These are phyloP conservation scores for Malassezia caprae DNA, from an alignment of 1,284 basidiomycete genomes.

Conservation along the genomic window DNA sequence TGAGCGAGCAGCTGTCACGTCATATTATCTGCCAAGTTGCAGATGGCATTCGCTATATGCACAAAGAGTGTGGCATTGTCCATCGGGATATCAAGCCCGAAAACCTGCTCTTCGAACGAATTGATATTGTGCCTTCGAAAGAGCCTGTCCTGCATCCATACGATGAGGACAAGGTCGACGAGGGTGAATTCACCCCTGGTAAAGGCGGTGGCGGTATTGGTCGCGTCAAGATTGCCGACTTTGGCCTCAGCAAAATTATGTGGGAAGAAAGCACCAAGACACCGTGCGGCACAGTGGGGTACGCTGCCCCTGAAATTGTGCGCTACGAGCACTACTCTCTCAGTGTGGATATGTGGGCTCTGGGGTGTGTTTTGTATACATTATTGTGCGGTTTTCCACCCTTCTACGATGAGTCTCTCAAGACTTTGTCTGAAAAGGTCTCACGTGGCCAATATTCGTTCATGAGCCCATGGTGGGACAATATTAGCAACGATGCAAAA, in stretches of 20 bases:
- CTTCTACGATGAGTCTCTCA: conserved; percentile 98
- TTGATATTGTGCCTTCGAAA: conserved; percentile 82
- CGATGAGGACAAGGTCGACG: conserved; percentile 97
- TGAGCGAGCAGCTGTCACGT: conserved; percentile 62
- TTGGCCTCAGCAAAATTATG: conserved; percentile 92
- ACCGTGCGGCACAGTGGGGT: conserved; percentile 96
- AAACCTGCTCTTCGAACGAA: conserved; percentile 86
- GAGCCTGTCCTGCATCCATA: conserved; percentile 65
- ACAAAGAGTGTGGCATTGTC: conserved; percentile 94
- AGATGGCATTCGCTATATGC: conserved; percentile 84
- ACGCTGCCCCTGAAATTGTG: conserved; percentile 98
- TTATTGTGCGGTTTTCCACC: conserved; percentile 94
- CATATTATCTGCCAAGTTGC: conserved; percentile 98
- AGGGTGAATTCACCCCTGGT: conserved; percentile 84
- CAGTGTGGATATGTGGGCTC: conserved; percentile 99
- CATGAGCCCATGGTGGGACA: conserved; percentile 98
- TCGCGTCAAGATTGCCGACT: conserved; percentile 96
- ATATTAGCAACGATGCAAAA: conserved; percentile 80
- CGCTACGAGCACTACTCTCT: conserved; percentile 98
- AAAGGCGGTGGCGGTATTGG: conserved; percentile 95
- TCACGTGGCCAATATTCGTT: conserved; percentile 96
- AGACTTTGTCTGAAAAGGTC: conserved; percentile 94
- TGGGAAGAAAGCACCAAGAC: conserved; percentile 99
- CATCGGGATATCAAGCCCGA: conserved; percentile 98
- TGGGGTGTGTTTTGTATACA: conserved; percentile 96